Evolutionary conservation across 345 rosid genomes (phyloP).

Genomic region (Abelmoschus esculentus): DNA sequence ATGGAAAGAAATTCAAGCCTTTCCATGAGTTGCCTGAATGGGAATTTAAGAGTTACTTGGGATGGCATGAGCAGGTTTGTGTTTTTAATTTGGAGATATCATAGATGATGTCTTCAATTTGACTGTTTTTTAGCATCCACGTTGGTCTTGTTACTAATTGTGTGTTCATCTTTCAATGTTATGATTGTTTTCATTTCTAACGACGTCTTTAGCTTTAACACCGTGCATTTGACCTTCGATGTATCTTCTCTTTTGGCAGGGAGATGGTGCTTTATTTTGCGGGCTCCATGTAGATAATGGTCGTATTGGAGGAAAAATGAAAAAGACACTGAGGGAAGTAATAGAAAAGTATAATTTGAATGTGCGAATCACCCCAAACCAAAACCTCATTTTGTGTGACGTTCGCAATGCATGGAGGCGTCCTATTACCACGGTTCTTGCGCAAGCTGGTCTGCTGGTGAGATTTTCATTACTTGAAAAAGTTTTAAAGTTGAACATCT

Average conservation of each 20-base stretch:
- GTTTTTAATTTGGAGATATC: neutral
- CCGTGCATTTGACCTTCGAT: neutral
- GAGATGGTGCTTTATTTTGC: constrained; percentile 73
- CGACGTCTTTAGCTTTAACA: neutral
- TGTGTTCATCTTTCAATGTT: too few species aligned
- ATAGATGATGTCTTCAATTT: neutral
- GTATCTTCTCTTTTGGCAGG: constrained; percentile 38
- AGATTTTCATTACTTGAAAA: constrained; percentile 18
- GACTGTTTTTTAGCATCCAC: neutral
- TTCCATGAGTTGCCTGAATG: constrained; percentile 73
- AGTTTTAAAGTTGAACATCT: neutral
- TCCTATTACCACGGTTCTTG: constrained; percentile 69
- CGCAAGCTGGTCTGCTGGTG: constrained; percentile 94
- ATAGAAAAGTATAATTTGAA: constrained; percentile 85
- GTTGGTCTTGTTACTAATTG: too few species aligned
- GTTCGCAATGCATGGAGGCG: constrained; percentile 78
- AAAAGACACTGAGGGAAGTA: constrained; percentile 78
- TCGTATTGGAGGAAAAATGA: constrained; percentile 87
- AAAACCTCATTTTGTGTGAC: constrained; percentile 77
- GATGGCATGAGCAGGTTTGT: constrained; percentile 93
- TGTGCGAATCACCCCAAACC: constrained; percentile 85
- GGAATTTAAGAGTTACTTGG: constrained; percentile 93
- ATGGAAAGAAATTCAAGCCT: constrained; percentile 85
- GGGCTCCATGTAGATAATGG: constrained; percentile 93
- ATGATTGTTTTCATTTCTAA: neutral